These are phyloP conservation scores for Trichomonascaceae sp. DNA, from an alignment of 1,139 yeast genomes.

Conservation along the genomic window DNA sequence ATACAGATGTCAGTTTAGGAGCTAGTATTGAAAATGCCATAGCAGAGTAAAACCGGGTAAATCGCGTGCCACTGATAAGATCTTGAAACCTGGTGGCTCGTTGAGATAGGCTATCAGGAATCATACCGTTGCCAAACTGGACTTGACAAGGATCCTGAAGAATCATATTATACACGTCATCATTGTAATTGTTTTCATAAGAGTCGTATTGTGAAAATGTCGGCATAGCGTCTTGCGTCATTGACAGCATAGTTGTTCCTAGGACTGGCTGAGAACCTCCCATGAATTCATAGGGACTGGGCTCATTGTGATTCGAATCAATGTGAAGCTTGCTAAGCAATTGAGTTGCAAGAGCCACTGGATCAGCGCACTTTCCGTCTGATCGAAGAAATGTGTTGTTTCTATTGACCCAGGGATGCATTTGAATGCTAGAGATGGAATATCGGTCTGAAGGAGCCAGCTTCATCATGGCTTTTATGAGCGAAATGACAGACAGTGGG, in stretches of 20 bases:
- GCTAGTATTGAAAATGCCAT: slow-evolving; percentile 41
- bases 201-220: neutral
- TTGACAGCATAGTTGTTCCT: slow-evolving; percentile 9
- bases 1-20: slow-evolving; percentile 37
- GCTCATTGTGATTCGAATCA: slow-evolving; percentile 11
- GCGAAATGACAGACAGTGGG: slow-evolving; percentile 42
- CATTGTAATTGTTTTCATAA: slow-evolving; percentile 15
- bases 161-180: slow-evolving; percentile 34
- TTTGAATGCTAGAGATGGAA: slow-evolving; percentile 36
- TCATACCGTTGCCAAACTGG: slow-evolving; percentile 37
- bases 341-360: slow-evolving; percentile 44
- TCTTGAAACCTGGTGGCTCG: slow-evolving; percentile 27
- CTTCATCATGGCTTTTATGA: slow-evolving; percentile 47
- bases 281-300: neutral
- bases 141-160: slow-evolving; percentile 45
- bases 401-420: slow-evolving; percentile 49
- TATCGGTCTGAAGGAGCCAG: slow-evolving; percentile 42
- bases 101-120: slow-evolving; percentile 29
- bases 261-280: slow-evolving; percentile 12
- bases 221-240: slow-evolving; percentile 10
- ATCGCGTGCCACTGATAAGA: slow-evolving; percentile 36
- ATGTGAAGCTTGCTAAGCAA: slow-evolving; percentile 38
- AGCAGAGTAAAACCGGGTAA: slow-evolving; percentile 46
- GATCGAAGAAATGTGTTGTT: slow-evolving; percentile 39
- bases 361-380: slow-evolving; percentile 44